These are phyloP conservation scores for Antrodiella citrinella DNA, from an alignment of 768 basidiomycete species.

Conservation along the genomic window DNA sequence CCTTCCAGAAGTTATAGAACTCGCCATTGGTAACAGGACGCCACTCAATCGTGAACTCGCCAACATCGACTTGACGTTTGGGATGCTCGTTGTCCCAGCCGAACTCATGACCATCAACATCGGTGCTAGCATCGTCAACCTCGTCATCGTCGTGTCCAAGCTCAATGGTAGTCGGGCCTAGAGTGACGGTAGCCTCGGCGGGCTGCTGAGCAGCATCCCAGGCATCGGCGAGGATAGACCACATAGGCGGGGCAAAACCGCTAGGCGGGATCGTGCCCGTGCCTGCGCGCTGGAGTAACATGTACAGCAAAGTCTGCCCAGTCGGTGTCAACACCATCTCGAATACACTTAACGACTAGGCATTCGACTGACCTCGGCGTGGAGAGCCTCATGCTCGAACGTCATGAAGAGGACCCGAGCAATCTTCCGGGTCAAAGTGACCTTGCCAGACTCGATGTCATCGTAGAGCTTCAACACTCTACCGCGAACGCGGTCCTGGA, in stretches of 20 bases:
- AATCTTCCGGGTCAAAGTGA: constrained; percentile 50
- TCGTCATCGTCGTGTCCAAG: constrained; percentile 86
- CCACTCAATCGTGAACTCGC: constrained; percentile 71
- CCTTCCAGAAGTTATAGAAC: constrained; percentile 59
- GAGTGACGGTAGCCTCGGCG: constrained; percentile 34
- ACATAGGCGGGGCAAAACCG: constrained; percentile 67
- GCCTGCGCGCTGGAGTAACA: constrained; percentile 81
- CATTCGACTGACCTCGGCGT: constrained; percentile 61
- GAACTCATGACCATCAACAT: constrained; percentile 56
- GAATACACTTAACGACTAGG: no score
- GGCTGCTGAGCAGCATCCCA: constrained; percentile 45
- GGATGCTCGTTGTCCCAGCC: constrained; percentile 97
- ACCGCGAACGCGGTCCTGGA: constrained; percentile 70
- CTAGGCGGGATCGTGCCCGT: constrained; percentile 72
- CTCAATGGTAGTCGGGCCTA: constrained; percentile 51
- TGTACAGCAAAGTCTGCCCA: constrained; percentile 76
- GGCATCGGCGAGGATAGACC: constrained; percentile 41
- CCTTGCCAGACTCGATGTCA: constrained; percentile 48
- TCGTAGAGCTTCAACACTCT: constrained; percentile 67
- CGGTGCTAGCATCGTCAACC: constrained; percentile 44
- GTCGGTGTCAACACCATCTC: constrained; percentile 6
- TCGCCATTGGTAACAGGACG: constrained; percentile 86
- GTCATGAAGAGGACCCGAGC: constrained; percentile 87
- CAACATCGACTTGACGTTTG: constrained; percentile 47
- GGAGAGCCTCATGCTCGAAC: constrained; percentile 84